Evolutionary conservation across 2,329 filamentous ascomycete genomes (phyloP).

Genomic region (Bimuria novae-zelandiae): DNA sequence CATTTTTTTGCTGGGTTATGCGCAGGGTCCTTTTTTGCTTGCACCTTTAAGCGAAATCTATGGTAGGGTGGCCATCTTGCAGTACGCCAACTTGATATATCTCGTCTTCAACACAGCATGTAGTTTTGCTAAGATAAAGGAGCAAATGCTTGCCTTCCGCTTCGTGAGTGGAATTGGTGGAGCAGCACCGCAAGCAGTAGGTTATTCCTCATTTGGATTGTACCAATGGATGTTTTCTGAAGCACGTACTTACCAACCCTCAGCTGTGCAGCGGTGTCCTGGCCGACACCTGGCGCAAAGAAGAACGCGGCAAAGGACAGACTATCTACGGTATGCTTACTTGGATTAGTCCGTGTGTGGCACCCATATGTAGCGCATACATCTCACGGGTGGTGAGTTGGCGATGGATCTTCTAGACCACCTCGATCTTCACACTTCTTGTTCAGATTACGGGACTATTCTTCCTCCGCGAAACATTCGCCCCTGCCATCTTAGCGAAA

Average conservation of each 20-base stretch:
- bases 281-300: slow-evolving; percentile 60
- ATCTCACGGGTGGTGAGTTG: slow-evolving; percentile 48
- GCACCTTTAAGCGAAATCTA: slow-evolving; percentile 31
- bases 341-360: slow-evolving; percentile 61
- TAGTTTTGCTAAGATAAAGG: slow-evolving; percentile 25
- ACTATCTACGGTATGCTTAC: slow-evolving; percentile 64
- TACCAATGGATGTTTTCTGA: not conserved
- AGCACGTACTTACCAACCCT: too few relatives aligned
- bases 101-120: slow-evolving; percentile 20
- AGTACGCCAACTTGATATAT: slow-evolving; percentile 26
- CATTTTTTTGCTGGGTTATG: slow-evolving; percentile 34
- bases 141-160: slow-evolving; percentile 39
- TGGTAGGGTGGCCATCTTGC: slow-evolving; percentile 25
- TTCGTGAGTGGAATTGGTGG: slow-evolving; percentile 26
- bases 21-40: slow-evolving; percentile 31
- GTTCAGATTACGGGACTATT: slow-evolving; percentile 64
- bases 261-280: slow-evolving; percentile 24
- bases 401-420: slow-evolving; percentile 72
- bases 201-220: not conserved
- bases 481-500: slow-evolving; percentile 47
- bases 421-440: slow-evolving; percentile 61
- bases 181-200: slow-evolving; percentile 19
- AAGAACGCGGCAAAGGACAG: slow-evolving; percentile 63
- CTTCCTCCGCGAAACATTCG: slow-evolving; percentile 57
- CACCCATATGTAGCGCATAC: slow-evolving; percentile 9